phyloP scores from a whole-genome alignment of 2,329 filamentous ascomycete species.

The Tolypocladium tropicale region DNA sequence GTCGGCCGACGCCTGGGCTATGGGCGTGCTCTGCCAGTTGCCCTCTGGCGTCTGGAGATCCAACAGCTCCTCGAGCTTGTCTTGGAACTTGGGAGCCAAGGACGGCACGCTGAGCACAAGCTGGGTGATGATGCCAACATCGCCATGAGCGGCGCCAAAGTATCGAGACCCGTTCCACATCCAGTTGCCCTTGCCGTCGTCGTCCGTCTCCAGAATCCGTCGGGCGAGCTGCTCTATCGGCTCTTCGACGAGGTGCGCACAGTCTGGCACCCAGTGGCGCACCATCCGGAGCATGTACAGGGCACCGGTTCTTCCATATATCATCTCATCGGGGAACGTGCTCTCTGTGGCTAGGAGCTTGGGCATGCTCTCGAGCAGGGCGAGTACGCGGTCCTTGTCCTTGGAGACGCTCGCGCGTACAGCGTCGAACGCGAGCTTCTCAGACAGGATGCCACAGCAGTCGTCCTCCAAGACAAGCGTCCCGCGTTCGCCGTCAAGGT shows the following conservation, averaged over 20 bases:
- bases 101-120: slow-evolving; percentile 47
- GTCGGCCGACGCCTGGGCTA: slow-evolving; percentile 23
- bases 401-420: slow-evolving; percentile 32
- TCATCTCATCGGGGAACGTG: slow-evolving; percentile 45
- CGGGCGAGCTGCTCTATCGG: slow-evolving; percentile 47
- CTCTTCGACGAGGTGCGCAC: slow-evolving; percentile 36
- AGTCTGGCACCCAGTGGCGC: slow-evolving; percentile 41
- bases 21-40: slow-evolving; percentile 47
- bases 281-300: slow-evolving; percentile 59
- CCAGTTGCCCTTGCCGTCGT: slow-evolving; percentile 39
- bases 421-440: slow-evolving; percentile 36
- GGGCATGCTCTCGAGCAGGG: slow-evolving; percentile 29
- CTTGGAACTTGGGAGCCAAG: slow-evolving; percentile 42
- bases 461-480: slow-evolving; percentile 24
- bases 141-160: slow-evolving; percentile 57
- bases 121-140: slow-evolving; percentile 62
- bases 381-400: slow-evolving; percentile 24
- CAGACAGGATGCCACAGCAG: slow-evolving; percentile 39
- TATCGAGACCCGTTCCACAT: slow-evolving; percentile 53
- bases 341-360: slow-evolving; percentile 22
- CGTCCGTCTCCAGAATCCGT: slow-evolving; percentile 43
- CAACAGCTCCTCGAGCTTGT: slow-evolving; percentile 43
- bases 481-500: slow-evolving; percentile 30
- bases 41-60: slow-evolving; percentile 49
- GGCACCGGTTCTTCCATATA: slow-evolving; percentile 58